Percentiles rank a stretch among this genome's conserved stretches.
Evolutionary conservation across 192 early-diverging fungal genomes (phyloP).

Genomic region (Glomus cerebriforme): DNA sequence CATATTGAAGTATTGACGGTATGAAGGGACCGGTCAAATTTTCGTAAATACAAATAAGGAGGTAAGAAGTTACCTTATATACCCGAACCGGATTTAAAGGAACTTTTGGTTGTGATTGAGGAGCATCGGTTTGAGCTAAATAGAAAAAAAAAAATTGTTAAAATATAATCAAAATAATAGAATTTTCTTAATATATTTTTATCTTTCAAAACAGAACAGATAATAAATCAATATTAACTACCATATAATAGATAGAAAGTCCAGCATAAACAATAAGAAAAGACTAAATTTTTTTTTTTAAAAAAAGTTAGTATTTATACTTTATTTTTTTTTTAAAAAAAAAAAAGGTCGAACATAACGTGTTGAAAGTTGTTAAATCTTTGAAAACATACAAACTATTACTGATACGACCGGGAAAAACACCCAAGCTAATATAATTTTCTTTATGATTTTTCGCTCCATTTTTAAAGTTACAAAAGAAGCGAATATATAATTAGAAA

Average conservation of each 20-base stretch:
- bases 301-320: background rate
- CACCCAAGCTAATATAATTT: constrained; percentile 21
- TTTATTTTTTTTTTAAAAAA: background rate
- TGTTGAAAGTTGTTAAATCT: background rate
- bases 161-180: background rate
- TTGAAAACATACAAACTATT: background rate
- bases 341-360: background rate
- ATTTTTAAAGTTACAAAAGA: background rate
- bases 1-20: constrained; percentile 31
- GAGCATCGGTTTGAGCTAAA: constrained; percentile 30
- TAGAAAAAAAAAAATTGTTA: background rate
- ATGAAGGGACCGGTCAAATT: constrained; percentile 28
- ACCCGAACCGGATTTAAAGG: constrained; percentile 29
- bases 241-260: constrained; percentile 31
- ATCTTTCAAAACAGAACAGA: too few species aligned
- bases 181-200: background rate
- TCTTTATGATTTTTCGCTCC: background rate
- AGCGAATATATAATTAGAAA: too few species aligned
- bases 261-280: constrained; percentile 15
- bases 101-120: constrained; percentile 16
- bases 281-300: constrained; percentile 16
- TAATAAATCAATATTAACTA: too few species aligned
- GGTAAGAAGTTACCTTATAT: constrained; percentile 23
- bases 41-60: constrained; percentile 22
- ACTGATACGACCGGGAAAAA: constrained; percentile 20